Percentiles rank a stretch among this genome's conserved stretches.
phyloP scores from a whole-genome alignment of 306 rosid species.

The Cercis canadensis region DNA sequence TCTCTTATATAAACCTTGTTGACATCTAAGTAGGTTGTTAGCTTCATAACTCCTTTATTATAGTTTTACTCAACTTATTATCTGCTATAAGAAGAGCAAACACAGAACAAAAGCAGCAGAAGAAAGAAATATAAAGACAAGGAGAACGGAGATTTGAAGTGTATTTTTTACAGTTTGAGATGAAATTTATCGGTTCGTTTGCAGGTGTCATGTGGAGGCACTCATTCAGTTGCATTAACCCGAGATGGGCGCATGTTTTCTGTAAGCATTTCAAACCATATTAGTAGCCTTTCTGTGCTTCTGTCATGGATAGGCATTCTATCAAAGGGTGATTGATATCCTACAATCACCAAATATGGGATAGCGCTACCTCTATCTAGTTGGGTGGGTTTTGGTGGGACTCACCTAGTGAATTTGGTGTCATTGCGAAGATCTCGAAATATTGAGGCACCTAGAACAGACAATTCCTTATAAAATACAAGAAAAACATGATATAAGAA shows the following conservation, averaged over 20 bases:
- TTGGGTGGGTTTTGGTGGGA: too few relatives aligned
- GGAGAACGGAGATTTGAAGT: background rate
- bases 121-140: background rate
- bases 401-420: too few relatives aligned
- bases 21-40: background rate
- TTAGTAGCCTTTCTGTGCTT: conserved; percentile 15
- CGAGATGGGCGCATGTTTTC: conserved; percentile 90
- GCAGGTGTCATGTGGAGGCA: conserved; percentile 97
- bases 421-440: too few relatives aligned
- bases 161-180: conserved; percentile 11
- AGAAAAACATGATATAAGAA: too few relatives aligned
- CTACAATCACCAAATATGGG: too few relatives aligned
- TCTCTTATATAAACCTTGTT: conserved; percentile 16
- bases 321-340: background rate
- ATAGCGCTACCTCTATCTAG: too few relatives aligned
- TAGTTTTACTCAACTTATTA: too few relatives aligned
- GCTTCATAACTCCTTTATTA: conserved; percentile 1
- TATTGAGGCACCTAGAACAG: too few relatives aligned
- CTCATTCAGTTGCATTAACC: conserved; percentile 91
- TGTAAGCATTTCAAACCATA: conserved; percentile 50
- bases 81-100: too few relatives aligned
- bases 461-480: too few relatives aligned
- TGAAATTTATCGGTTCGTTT: conserved; percentile 23
- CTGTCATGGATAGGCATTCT: conserved; percentile 3
- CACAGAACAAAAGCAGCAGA: too few relatives aligned